phyloP scores from a whole-genome alignment of 208 protist species.

The Leishmania aethiopica region DNA sequence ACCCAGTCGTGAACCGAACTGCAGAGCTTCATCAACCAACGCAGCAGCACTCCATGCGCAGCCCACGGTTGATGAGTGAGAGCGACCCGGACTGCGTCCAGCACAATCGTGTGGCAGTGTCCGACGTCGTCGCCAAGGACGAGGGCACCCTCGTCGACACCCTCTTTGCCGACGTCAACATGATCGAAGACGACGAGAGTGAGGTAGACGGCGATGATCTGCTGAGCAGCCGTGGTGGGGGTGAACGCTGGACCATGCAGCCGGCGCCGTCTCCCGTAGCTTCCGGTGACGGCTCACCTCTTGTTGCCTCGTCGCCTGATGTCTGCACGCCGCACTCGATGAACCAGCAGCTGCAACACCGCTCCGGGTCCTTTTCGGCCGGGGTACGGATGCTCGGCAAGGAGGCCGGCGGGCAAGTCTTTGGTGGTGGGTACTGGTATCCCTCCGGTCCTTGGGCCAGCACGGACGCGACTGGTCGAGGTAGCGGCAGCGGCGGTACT shows the following conservation, averaged over 20 bases:
- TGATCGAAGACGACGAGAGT: slow-evolving; percentile 43
- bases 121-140: slow-evolving; percentile 47
- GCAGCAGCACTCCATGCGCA: slow-evolving; percentile 1
- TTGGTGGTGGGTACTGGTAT: slow-evolving; percentile 40
- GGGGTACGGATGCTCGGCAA: not conserved
- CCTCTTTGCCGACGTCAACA: slow-evolving; percentile 41
- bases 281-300: not conserved
- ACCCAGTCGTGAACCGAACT: not conserved
- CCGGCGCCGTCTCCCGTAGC: not conserved
- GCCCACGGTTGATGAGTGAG: slow-evolving; percentile 11
- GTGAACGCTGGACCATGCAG: slow-evolving; percentile 3
- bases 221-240: slow-evolving; percentile 1
- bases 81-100: slow-evolving; percentile 42
- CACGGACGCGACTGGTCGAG: not conserved
- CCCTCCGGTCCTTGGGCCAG: not conserved
- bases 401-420: slow-evolving; percentile 10
- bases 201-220: slow-evolving; percentile 29
- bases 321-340: not conserved
- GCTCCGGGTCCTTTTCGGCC: not conserved
- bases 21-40: not conserved
- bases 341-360: not conserved
- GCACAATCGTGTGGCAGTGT: slow-evolving; percentile 59
- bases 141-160: slow-evolving; percentile 47
- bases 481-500: not conserved
- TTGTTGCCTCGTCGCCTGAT: not conserved